phyloP scores from a whole-genome alignment of 2,329 filamentous ascomycete species.

The Penicillium sp. region DNA sequence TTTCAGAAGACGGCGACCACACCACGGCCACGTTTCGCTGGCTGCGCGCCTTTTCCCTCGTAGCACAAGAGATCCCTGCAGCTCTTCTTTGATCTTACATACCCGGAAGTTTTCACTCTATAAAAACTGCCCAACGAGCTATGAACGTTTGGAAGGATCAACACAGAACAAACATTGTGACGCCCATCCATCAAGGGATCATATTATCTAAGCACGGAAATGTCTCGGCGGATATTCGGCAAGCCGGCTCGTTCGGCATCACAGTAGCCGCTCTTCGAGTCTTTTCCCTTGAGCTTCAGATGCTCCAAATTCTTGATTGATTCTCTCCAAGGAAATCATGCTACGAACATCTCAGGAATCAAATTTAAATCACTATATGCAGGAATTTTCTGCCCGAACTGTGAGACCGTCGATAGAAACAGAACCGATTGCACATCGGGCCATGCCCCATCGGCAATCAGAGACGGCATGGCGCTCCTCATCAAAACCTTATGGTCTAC shows the following conservation, averaged over 20 bases:
- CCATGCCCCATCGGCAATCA: neutral
- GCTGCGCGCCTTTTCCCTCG: neutral
- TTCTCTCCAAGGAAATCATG: constrained; percentile 2
- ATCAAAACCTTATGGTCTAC: neutral
- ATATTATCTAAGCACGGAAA: constrained; percentile 21
- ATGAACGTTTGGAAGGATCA: neutral
- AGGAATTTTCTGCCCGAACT: neutral
- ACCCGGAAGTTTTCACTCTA: neutral
- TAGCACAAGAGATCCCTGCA: neutral
- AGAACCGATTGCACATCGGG: neutral
- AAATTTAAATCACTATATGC: neutral
- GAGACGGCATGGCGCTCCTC: constrained; percentile 1
- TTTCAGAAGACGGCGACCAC: neutral
- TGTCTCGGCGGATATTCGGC: constrained; percentile 11
- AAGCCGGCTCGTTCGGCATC: neutral
- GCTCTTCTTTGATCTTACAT: neutral
- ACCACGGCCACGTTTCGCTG: neutral
- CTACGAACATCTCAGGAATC: constrained; percentile 3
- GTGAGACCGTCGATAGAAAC: constrained; percentile 17
- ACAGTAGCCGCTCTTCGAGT: neutral
- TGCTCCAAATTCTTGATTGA: neutral
- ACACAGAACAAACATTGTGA: constrained; percentile 2
- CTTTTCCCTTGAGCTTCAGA: neutral
- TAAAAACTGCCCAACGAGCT: neutral
- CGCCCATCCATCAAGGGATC: constrained; percentile 14